A percentile compares a stretch with the other conserved stretches of the same genome.
These are phyloP conservation scores for Lactarius pseudohatsudake DNA, from an alignment of 768 basidiomycete species.

Conservation along the genomic window DNA sequence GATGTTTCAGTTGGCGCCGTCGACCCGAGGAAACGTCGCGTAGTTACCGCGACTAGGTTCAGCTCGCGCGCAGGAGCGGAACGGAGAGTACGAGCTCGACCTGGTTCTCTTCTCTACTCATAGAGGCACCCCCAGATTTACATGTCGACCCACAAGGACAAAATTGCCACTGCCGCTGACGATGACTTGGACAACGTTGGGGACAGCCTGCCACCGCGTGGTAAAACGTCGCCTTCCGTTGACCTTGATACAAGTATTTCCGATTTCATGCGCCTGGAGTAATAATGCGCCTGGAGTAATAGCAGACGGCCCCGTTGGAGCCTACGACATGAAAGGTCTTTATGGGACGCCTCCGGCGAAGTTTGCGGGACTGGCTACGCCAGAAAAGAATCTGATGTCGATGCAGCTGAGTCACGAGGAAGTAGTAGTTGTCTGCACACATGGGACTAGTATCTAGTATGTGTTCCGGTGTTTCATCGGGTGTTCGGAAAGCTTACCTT, in stretches of 20 bases:
- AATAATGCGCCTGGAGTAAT: conserved; percentile 77
- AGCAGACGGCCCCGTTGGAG: conserved; percentile 40
- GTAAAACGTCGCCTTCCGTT: conserved; percentile 41
- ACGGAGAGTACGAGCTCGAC: conserved; percentile 57
- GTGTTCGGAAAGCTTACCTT: conserved; percentile 16
- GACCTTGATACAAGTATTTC: conserved; percentile 65
- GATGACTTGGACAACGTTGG: conserved; percentile 32
- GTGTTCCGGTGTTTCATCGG: conserved; percentile 33
- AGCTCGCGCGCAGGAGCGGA: conserved; percentile 81
- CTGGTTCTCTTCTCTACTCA: conserved; percentile 11
- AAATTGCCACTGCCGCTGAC: conserved; percentile 36
- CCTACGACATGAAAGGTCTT: conserved; percentile 45
- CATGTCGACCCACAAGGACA: conserved; percentile 74
- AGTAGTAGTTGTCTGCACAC: conserved; percentile 90
- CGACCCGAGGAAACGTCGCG: conserved; percentile 80
- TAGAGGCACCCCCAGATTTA: conserved; percentile 54
- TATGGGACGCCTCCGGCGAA: conserved; percentile 63
- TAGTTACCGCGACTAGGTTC: conserved; percentile 86
- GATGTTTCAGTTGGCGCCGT: conserved; percentile 90
- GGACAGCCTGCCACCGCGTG: conserved; percentile 3
- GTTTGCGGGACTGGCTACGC: conserved; percentile 77
- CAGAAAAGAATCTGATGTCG: conserved; percentile 94
- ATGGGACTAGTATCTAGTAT: conserved; percentile 82
- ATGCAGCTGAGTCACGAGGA: conserved; percentile 91
- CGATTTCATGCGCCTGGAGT: conserved; percentile 77